Conservation (phyloP, 2,329 filamentous ascomycete genomes). For the Botryotinia narcissicola region DNA sequence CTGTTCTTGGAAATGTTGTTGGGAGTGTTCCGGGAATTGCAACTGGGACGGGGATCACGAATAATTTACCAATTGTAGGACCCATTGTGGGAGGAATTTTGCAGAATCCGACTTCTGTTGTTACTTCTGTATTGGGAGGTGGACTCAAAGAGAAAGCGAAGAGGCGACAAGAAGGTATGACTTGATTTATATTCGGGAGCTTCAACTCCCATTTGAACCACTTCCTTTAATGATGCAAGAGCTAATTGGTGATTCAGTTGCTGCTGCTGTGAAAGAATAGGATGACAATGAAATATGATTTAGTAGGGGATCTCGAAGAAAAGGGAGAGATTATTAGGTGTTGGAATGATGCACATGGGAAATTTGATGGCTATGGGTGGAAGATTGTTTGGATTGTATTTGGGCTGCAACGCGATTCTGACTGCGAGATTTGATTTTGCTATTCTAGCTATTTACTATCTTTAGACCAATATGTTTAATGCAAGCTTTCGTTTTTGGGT, state of each 20-base stretch:
- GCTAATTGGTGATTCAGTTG: not conserved
- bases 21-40: not conserved
- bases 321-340: not conserved
- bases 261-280: not conserved
- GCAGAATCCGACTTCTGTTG: not conserved
- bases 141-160: not conserved
- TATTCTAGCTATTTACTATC: not conserved
- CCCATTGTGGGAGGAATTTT: not conserved
- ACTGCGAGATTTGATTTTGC: not conserved
- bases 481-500: too few relatives aligned
- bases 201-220: fast-evolving
- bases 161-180: not conserved
- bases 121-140: not conserved
- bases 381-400: not conserved
- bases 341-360: not conserved
- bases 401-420: not conserved
- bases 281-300: not conserved
- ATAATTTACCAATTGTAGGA: not conserved
- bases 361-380: not conserved
- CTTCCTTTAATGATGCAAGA: not conserved
- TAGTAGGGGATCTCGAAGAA: not conserved
- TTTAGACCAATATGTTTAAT: not conserved
- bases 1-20: not conserved
- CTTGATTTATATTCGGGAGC: not conserved
- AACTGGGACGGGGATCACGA: not conserved